Evolutionary conservation across 345 rosid species (phyloP), one percentile per base, ranked within the genome.

Genomic region (Orychophragmus violaceus): DNA sequence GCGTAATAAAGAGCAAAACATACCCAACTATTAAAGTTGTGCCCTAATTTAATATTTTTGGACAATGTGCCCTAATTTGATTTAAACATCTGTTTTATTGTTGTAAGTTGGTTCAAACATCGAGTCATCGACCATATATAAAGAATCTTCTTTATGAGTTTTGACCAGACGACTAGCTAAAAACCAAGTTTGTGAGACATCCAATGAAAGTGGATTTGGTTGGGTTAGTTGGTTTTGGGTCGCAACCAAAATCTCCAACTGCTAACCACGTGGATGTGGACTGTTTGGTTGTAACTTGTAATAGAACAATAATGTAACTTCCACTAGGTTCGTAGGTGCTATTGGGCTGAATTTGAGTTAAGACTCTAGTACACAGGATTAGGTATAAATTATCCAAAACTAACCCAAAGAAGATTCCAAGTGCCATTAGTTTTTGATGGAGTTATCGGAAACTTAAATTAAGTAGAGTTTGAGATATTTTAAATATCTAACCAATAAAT

Each of bases 231-330:
- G 32, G 10, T 36, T 53, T 37, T 52, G 39, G 52, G 28, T 36
- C 25, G 30, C 29, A 29, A 66, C 52, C 61, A 66, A 53, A 39
- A 66, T 39, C 60, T 39, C n/a, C 41, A 53, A 66, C 49, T 27
- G 52, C 62, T 66, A 53, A 53, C 59, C 52, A 66, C 52, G 29
- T 53, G 28, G 51, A 27, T 8, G 27, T 52, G 39, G 39, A 2
- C 7, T 27, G 13, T 21, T 51, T 51, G 6, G 35, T n/a, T n/a
- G n/a, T n/a, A n/a, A n/a, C n/a, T 27, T 14, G 35, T 52, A n/a
- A 6, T 24, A 11, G 6, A 18, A 6, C 27, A 9, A 46, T 62
- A 13, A 16, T 35, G 25, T 5, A 6, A 6, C 23, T 6, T 12
- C 21, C 30, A 41, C 3, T 28, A 41, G 11, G 27, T 32, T 56